Base-by-base conservation (phyloP, 805 yeast species). In the Kodamaea jinghongensis region DNA sequence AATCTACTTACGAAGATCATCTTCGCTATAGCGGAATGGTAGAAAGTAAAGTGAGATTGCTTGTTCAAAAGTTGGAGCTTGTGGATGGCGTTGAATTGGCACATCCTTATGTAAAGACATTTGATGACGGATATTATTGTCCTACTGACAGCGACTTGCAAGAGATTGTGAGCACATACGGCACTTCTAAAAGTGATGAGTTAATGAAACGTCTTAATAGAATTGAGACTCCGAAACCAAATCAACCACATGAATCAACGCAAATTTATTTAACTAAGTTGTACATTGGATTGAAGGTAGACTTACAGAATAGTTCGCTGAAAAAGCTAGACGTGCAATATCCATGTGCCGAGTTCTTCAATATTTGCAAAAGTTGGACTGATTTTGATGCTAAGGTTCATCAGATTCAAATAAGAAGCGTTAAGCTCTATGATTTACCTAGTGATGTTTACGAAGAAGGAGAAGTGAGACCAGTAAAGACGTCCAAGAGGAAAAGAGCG, bases 11-110 rank as follows among this genome's bases (percentile, higher is more conserved):
- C 41, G 98, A 89, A 56, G 89, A 89, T 40, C 96, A 91, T 54
- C 63, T 82, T 42, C 85, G 84, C 51, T 93, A 96, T 95, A 80
- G 87, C 49, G 98, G 99, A 7, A 70, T 91, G 68, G 91, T 93
- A 8, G 98, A 93, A 61, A 81, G 95, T 51, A 87, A 84, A 61
- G 60, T 91, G 31, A 76, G 99, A 49, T 64, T 84, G 30, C 61
- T 93, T 25, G 95, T 93, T 25, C 84, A 78, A 51, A 93, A 89
- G 57, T 71, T 93, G 36, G 99, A 93, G 59, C 70, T 78, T 4
- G 65, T 81, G 14, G 81, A 78, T 3, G 93, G 95, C 0, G 78
- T 93, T 16, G 79, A 73, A 38, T 49, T 88, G 22, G 97, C 96
- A 0, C 98, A 90, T 61, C 98, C 99, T 1, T 93, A 78, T 58